Conservation (phyloP, 345 rosid species). For the Acer campestre region DNA sequence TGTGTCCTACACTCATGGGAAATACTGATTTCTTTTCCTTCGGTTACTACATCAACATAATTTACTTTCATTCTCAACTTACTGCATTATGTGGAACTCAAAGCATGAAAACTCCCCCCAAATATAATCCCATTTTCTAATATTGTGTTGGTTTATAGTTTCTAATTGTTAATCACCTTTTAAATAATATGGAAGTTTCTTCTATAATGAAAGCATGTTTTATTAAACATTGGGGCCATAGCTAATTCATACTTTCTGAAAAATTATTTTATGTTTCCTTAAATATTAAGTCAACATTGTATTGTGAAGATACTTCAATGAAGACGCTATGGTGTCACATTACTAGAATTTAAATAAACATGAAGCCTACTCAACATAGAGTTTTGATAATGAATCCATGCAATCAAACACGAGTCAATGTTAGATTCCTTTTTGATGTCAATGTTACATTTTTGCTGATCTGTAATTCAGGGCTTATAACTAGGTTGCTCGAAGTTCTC, state of each 20-base stretch:
- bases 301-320: neutral
- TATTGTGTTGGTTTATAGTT: neutral
- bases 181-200: neutral
- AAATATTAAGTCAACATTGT: neutral
- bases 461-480: neutral
- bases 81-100: neutral
- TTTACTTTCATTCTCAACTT: neutral
- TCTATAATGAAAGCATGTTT: neutral
- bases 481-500: neutral
- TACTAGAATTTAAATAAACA: no score
- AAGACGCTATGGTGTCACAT: no score
- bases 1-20: no score
- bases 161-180: neutral
- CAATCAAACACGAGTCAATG: neutral
- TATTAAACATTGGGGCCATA: neutral
- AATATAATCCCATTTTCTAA: neutral
- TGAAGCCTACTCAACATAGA: neutral
- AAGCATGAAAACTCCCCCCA: neutral
- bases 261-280: neutral
- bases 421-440: neutral
- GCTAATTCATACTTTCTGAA: neutral
- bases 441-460: neutral
- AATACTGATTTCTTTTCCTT: neutral
- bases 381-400: neutral
- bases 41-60: neutral